phyloP scores from a whole-genome alignment of 768 basidiomycete species.

The Agaricus bisporus region DNA sequence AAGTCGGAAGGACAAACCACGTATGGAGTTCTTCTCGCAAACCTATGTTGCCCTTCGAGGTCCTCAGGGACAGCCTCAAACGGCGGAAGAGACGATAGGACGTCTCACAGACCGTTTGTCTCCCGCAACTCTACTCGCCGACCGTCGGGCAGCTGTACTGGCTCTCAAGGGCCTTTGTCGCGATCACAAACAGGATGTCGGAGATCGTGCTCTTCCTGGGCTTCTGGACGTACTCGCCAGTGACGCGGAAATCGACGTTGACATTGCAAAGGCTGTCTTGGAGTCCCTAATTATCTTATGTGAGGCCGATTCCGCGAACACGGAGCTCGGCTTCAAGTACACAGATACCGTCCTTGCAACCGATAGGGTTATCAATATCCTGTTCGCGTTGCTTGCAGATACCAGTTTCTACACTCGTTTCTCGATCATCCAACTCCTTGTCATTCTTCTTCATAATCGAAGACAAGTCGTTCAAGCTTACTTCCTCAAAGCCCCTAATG shows the following conservation, averaged over 20 bases:
- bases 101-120: constrained; percentile 86
- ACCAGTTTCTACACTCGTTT: constrained; percentile 82
- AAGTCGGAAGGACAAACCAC: neutral
- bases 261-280: constrained; percentile 87
- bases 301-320: constrained; percentile 57
- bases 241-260: constrained; percentile 86
- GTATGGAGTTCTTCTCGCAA: constrained; percentile 82
- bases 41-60: constrained; percentile 84
- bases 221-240: constrained; percentile 78
- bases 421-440: constrained; percentile 76
- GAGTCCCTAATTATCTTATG: constrained; percentile 87
- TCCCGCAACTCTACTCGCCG: constrained; percentile 84
- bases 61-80: constrained; percentile 78
- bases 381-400: constrained; percentile 73
- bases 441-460: constrained; percentile 75
- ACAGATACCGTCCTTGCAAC: constrained; percentile 74
- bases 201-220: constrained; percentile 66
- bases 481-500: constrained; percentile 81
- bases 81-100: constrained; percentile 77
- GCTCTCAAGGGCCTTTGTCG: constrained; percentile 88
- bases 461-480: constrained; percentile 81
- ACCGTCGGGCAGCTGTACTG: constrained; percentile 89
- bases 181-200: constrained; percentile 89
- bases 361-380: constrained; percentile 64
- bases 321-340: constrained; percentile 77